phyloP scores from a whole-genome alignment of 1,139 yeast genomes.

The Scheffersomyces illinoinensis region DNA sequence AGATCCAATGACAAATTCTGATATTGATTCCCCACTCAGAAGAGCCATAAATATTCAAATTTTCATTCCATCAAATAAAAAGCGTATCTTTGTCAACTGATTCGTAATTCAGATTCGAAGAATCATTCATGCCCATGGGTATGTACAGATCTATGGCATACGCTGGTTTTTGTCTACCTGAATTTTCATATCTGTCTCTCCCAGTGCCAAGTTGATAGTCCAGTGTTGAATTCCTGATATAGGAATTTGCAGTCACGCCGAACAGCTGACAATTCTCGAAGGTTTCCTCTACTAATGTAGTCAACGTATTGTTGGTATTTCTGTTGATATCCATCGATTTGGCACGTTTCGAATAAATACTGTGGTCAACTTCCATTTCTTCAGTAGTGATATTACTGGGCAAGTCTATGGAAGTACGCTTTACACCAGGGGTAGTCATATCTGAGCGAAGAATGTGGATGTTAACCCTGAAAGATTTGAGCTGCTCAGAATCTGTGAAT shows the following conservation, averaged over 20 bases:
- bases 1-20: not conserved
- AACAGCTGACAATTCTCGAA: not conserved
- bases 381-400: not conserved
- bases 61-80: not conserved
- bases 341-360: not conserved
- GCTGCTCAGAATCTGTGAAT: constrained; percentile 25
- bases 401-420: constrained; percentile 10
- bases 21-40: not conserved
- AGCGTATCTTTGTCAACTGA: not conserved
- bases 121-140: not conserved
- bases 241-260: not conserved
- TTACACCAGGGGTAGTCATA: constrained; percentile 39
- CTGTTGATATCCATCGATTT: not conserved
- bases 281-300: not conserved
- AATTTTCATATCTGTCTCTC: not conserved
- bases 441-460: constrained; percentile 41
- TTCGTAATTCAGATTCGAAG: not conserved
- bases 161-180: not conserved
- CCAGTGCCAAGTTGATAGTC: not conserved
- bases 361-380: not conserved
- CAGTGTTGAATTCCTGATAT: not conserved
- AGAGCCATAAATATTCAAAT: too few species aligned
- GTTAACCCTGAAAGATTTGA: constrained; percentile 34
- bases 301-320: not conserved
- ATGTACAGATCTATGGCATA: not conserved